Percentiles rank a stretch among this genome's conserved stretches.
These are phyloP conservation scores for Phytophthora lateralis DNA, from an alignment of 352 stramenopile genomes.

Conservation along the genomic window DNA sequence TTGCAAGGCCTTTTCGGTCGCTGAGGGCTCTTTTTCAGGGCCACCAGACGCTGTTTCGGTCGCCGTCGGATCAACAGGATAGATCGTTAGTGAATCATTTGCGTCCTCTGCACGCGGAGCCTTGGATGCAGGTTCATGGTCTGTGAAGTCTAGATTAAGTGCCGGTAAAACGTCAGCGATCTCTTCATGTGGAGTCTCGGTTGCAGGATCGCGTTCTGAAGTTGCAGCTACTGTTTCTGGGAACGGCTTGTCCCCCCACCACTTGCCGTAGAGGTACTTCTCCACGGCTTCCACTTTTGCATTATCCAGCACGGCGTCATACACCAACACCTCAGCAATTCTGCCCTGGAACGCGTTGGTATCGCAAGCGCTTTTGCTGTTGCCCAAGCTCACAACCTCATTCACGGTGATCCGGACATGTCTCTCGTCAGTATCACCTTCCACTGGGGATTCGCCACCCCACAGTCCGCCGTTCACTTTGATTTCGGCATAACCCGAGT, in stretches of 20 bases:
- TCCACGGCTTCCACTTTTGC: constrained; percentile 36
- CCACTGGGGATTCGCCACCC: constrained; percentile 16
- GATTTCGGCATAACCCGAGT: constrained; percentile 49
- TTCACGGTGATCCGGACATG: constrained; percentile 54
- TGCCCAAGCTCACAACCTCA: constrained; percentile 53
- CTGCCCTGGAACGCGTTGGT: constrained; percentile 63
- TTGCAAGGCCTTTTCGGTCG: not conserved
- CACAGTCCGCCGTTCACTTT: constrained; percentile 43
- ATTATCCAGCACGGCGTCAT: constrained; percentile 49
- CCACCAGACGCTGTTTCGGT: not conserved
- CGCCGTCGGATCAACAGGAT: not conserved
- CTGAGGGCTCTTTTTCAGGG: not conserved
- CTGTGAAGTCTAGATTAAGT: not conserved
- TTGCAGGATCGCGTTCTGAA: not conserved
- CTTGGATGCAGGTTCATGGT: not conserved
- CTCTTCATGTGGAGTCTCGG: not conserved
- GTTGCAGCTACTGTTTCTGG: constrained; percentile 1
- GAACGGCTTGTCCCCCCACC: constrained; percentile 46
- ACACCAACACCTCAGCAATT: constrained; percentile 63
- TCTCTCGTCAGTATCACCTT: constrained; percentile 14
- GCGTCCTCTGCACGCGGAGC: not conserved
- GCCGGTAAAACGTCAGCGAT: not conserved
- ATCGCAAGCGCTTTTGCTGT: constrained; percentile 58
- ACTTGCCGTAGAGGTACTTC: constrained; percentile 56
- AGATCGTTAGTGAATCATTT: not conserved